Percentiles rank a stretch among this genome's conserved stretches.
phyloP scores from a whole-genome alignment of 176 grass and related monocot species.

The Carex parvula region DNA sequence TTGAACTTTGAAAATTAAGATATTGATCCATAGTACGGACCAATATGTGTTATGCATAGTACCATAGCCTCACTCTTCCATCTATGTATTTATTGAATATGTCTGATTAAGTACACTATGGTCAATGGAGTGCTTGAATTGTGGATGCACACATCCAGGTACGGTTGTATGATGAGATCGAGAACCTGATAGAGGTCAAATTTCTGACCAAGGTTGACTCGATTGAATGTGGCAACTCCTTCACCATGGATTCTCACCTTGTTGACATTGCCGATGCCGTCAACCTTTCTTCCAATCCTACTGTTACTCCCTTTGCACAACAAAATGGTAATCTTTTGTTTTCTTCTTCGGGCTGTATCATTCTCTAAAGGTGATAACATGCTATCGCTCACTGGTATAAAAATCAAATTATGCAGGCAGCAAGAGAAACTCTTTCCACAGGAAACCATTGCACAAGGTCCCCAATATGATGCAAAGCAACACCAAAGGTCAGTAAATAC shows the following conservation, averaged over 20 bases:
- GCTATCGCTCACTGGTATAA: neutral
- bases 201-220: constrained; percentile 41
- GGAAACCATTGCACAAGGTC: constrained; percentile 10
- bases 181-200: constrained; percentile 53
- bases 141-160: constrained; percentile 10
- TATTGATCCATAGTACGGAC: too few species aligned
- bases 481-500: neutral
- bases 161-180: constrained; percentile 49
- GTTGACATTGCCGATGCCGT: constrained; percentile 55
- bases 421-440: neutral
- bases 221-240: constrained; percentile 30
- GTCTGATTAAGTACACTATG: neutral
- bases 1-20: too few species aligned
- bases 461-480: neutral
- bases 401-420: neutral
- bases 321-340: neutral
- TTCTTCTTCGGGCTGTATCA: neutral
- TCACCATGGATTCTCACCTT: constrained; percentile 62
- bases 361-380: constrained; percentile 5
- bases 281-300: neutral
- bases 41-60: too few species aligned
- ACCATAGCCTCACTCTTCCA: too few species aligned
- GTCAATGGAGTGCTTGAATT: neutral
- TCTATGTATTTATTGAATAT: neutral
- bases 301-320: neutral